Percentiles rank a stretch among this genome's conserved stretches.
phyloP scores from a whole-genome alignment of 2,329 filamentous ascomycete species.

The Plenodomus biglobosus region DNA sequence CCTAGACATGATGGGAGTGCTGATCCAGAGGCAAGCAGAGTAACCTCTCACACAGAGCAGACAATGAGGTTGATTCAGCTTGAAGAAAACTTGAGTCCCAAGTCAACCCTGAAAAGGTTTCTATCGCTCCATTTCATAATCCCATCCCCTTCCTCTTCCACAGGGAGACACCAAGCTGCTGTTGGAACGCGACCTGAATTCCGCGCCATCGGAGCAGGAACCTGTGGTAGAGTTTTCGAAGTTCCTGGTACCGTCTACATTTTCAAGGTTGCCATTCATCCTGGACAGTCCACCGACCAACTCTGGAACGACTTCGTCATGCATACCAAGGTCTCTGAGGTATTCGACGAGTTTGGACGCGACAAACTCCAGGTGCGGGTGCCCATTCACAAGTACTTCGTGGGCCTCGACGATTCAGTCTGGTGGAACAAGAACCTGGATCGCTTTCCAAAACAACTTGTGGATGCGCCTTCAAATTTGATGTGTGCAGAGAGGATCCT shows the following conservation, averaged over 20 bases:
- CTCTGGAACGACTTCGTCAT: slow-evolving; percentile 10
- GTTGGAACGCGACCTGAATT: neutral
- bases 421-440: slow-evolving; percentile 10
- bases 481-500: slow-evolving; percentile 43
- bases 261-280: slow-evolving; percentile 7
- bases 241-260: neutral
- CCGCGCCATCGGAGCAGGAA: slow-evolving; percentile 5
- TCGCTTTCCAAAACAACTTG: slow-evolving; percentile 28
- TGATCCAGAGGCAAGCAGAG: neutral
- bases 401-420: neutral
- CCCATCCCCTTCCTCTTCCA: neutral
- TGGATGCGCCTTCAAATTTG: slow-evolving; percentile 32
- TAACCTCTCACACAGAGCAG: neutral
- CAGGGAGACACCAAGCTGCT: slow-evolving; percentile 1
- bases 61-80: slow-evolving; percentile 1
- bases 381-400: slow-evolving; percentile 1
- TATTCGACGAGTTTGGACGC: neutral
- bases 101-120: slow-evolving; percentile 3
- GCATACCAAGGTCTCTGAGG: slow-evolving; percentile 2
- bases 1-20: neutral
- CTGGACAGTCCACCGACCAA: slow-evolving; percentile 2
- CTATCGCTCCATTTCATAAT: neutral
- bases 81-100: slow-evolving; percentile 3
- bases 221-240: slow-evolving; percentile 7
- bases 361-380: slow-evolving; percentile 3